Percentiles rank a stretch among this genome's conserved stretches.
Conservation (phyloP, 2,329 filamentous ascomycete species). For the Colletotrichum sp. region DNA sequence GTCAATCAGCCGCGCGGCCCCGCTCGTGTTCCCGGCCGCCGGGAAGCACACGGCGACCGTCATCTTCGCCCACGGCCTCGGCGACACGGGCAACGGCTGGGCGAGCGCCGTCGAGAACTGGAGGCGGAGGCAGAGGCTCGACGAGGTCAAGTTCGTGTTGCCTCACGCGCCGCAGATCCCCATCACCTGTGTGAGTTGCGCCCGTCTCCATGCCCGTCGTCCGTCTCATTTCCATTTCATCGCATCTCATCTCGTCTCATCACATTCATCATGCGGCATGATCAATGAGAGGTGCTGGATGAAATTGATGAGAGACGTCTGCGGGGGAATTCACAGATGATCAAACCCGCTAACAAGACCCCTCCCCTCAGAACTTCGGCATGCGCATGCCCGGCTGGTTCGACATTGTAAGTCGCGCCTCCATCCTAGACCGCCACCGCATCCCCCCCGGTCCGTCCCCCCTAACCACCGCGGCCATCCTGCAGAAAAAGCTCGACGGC, state of each 20-base stretch:
- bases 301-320: background rate
- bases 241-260: background rate
- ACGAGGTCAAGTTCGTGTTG: constrained; percentile 92
- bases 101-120: constrained; percentile 85
- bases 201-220: background rate
- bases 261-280: background rate
- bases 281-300: background rate
- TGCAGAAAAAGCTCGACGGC: constrained; percentile 33
- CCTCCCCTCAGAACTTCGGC: constrained; percentile 65
- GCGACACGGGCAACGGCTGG: constrained; percentile 84
- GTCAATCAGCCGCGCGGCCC: constrained; percentile 34
- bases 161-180: constrained; percentile 88
- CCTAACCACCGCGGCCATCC: background rate
- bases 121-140: constrained; percentile 78
- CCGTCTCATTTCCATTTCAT: background rate
- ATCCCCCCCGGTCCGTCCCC: background rate
- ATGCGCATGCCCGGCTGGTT: constrained; percentile 89
- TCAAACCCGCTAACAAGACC: background rate
- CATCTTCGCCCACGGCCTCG: constrained; percentile 92
- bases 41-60: constrained; percentile 91
- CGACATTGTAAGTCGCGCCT: constrained; percentile 65
- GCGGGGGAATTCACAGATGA: background rate
- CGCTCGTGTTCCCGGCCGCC: constrained; percentile 78
- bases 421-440: background rate
- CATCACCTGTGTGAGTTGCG: constrained; percentile 73